A percentile compares a stretch with the other conserved stretches of the same genome.
These are phyloP conservation scores for Yamadazyma pseudoaaseri DNA, from an alignment of 1,139 yeast species.

Conservation along the genomic window DNA sequence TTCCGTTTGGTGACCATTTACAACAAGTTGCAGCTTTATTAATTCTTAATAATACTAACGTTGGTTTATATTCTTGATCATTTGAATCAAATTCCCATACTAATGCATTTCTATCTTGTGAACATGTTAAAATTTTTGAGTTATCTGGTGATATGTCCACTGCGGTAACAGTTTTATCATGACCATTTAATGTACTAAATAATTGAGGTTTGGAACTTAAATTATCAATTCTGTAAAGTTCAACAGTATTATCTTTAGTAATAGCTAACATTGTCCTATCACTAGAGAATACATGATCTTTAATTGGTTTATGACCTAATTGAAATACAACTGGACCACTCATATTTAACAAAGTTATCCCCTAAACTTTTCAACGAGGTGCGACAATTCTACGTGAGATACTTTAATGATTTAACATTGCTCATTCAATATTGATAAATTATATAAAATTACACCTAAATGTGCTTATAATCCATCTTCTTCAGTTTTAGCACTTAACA, in stretches of 20 bases:
- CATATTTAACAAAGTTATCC: constrained; percentile 2
- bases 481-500: constrained; percentile 30
- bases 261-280: constrained; percentile 73
- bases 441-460: background rate
- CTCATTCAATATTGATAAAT: no score
- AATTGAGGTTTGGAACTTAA: constrained; percentile 42
- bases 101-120: constrained; percentile 96
- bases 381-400: constrained; percentile 2
- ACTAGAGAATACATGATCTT: constrained; percentile 83
- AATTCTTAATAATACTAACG: constrained; percentile 87
- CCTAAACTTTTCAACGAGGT: constrained; percentile 3
- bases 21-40: constrained; percentile 93
- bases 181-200: constrained; percentile 70
- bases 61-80: constrained; percentile 68
- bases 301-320: constrained; percentile 82
- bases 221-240: constrained; percentile 59
- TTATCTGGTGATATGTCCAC: constrained; percentile 91
- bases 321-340: constrained; percentile 43
- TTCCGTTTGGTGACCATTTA: constrained; percentile 90
- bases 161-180: constrained; percentile 93
- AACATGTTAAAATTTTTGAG: constrained; percentile 83
- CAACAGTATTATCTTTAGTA: constrained; percentile 75
- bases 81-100: constrained; percentile 76
- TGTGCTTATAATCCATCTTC: constrained; percentile 1
- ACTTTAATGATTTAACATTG: no score